These are phyloP conservation scores for Nakazawaea sp. DNA, from an alignment of 805 yeast genomes.

Conservation along the genomic window DNA sequence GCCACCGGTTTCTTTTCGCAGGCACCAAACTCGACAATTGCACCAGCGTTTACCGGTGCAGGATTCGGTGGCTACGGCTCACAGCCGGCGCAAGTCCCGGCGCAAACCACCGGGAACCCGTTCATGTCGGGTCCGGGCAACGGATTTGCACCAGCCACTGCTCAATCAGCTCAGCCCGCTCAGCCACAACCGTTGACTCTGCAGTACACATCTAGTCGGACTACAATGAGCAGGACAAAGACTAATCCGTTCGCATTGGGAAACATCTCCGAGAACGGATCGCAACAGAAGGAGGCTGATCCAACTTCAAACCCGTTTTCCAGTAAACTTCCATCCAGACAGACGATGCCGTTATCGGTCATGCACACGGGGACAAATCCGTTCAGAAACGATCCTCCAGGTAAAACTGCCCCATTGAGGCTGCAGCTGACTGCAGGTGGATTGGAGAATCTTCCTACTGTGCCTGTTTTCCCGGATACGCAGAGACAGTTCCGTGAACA, in stretches of 20 bases:
- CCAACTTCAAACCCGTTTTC: constrained; percentile 9
- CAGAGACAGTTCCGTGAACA: constrained; percentile 16
- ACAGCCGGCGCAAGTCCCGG: constrained; percentile 16
- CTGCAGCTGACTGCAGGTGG: constrained; percentile 59
- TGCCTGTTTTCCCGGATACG: constrained; percentile 54
- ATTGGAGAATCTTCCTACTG: constrained; percentile 46
- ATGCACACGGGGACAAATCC: constrained; percentile 45
- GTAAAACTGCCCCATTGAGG: constrained; percentile 20
- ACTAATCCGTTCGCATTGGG: constrained; percentile 31
- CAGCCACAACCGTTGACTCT: constrained; percentile 12
- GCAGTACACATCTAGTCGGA: constrained; percentile 4
- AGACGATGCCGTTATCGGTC: constrained; percentile 5
- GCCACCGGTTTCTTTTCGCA: constrained; percentile 21
- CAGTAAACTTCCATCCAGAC: not conserved
- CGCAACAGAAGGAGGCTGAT: constrained; percentile 14
- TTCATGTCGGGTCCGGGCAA: constrained; percentile 4
- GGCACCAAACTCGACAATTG: constrained; percentile 15
- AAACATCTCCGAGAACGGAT: constrained; percentile 16
- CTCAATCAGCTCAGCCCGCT: constrained; percentile 16
- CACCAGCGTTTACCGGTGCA: constrained; percentile 38
- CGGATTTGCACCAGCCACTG: constrained; percentile 9
- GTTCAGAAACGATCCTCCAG: constrained; percentile 33
- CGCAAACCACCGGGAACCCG: constrained; percentile 17
- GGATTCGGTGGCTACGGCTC: constrained; percentile 45
- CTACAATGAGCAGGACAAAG: constrained; percentile 14